Evolutionary conservation across 805 yeast species (phyloP), one percentile per base, ranked within the genome.

Genomic region (Hanseniaspora taiwanica): DNA sequence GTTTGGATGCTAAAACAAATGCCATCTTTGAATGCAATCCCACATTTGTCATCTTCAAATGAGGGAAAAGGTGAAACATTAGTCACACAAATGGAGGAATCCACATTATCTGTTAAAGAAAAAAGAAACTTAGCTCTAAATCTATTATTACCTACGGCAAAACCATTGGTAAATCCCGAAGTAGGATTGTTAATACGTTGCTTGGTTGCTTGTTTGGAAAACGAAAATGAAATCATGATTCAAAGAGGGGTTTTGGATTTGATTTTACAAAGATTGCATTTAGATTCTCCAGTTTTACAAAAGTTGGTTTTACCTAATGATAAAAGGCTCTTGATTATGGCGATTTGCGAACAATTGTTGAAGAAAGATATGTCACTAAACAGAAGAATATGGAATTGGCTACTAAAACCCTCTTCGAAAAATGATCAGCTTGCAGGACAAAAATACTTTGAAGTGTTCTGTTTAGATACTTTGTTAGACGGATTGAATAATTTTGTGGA

Each of bases 341-440:
- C 76, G 8, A 78, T 86, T 29, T 71, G 85, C 20, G 59, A 68
- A 9, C 76, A 87, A 0, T 79, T 91, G 2, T 62, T 85, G 35
- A 74, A 80, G 35, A 78, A 78, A 49, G 99, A 91, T 58, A 85
- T 91, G 96, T 85, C 96, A 7, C 68, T 91, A 44, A 91, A 91
- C 57, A 70, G 98, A 58, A 71, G 99, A 50, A 66, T 91, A 17
- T 87, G 97, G 96, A 78, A 71, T 44, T 91, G 96, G 94, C 62
- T 91, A 6, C 59, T 89, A 21, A 96, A 97, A 0, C 91, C 95
- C 1, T 29, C 14, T 4, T 21, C 35, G 6, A 19, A 37, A 29
- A 21, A 29, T 23, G 21, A 21, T 4, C 24, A 38, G 10, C 9
- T 12, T 9, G 12, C 23, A 16, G 20, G 21, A 14, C 24, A 32